phyloP scores from a whole-genome alignment of 176 grass and related monocot genomes.

The Oryza coarctata region DNA sequence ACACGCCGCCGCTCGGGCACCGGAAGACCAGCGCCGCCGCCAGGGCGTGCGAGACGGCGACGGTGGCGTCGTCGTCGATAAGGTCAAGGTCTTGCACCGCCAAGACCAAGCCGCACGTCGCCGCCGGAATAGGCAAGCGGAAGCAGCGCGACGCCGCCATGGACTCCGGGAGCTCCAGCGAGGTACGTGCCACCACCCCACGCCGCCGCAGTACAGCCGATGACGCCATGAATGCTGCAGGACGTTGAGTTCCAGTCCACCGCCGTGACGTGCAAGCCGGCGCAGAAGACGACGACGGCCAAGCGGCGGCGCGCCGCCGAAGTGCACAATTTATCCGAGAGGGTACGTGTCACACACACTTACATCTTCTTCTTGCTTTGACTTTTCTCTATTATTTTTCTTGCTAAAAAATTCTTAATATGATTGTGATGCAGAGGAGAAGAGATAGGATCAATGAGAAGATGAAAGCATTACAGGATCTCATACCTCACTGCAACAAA shows the following conservation, averaged over 20 bases:
- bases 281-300: conserved; percentile 19
- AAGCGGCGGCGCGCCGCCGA: conserved; percentile 74
- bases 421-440: conserved; percentile 52
- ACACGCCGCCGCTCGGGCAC: neutral
- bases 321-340: conserved; percentile 84
- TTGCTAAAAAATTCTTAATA: neutral
- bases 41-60: neutral
- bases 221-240: conserved; percentile 8
- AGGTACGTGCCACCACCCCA: conserved; percentile 31
- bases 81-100: conserved; percentile 36
- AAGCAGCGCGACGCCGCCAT: conserved; percentile 44
- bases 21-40: neutral
- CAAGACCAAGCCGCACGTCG: neutral
- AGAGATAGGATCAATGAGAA: conserved; percentile 93
- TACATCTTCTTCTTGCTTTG: neutral
- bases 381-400: neutral
- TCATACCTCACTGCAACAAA: conserved; percentile 91
- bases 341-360: conserved; percentile 37
- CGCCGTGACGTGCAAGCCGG: conserved; percentile 34
- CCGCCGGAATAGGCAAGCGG: conserved; percentile 43
- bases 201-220: neutral
- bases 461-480: conserved; percentile 91
- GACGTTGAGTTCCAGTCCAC: conserved; percentile 55
- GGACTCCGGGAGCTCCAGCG: conserved; percentile 43
- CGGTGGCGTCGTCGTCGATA: conserved; percentile 30